Base-by-base conservation (phyloP, 2,329 filamentous ascomycete species). In the Gyromitra esculenta region DNA sequence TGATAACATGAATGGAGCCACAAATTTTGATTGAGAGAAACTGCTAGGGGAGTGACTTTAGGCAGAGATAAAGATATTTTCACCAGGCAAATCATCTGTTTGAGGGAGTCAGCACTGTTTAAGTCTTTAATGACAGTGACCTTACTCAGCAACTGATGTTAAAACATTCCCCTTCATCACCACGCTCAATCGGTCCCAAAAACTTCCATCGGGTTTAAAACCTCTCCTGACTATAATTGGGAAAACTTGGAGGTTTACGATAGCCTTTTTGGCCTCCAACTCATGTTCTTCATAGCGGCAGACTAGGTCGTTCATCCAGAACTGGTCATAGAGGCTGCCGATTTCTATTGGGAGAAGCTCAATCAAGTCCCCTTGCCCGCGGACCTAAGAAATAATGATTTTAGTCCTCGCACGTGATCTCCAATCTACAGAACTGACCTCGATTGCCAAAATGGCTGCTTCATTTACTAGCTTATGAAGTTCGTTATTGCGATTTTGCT, bases 241-340 rank as follows among this genome's bases (percentile, higher is more conserved):
- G 15, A 64, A 72, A 39, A 59, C n/a, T 11, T 63, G n/a, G 7
- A 72, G n/a, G 5, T 65, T 18, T 5, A 72, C 69, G n/a, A 25
- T 57, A 50, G 52, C 59, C 41, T 37, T 45, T 4, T 48, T 25
- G 2, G 11, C 57, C 2, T 72, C 69, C 31, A 72, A 7, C 5
- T 72, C 69, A 6, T 50, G 2, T 15, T 56, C 31, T 31, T 72
- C 69, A 13, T 65, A 48, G 1, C n/a, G 1, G 25, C 50, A 65
- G n/a, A n/a, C 31, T 13, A 72, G 4, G 37, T 72, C 69, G 37
- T 59, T 50, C 69, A 72, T 72, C 13, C 31, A 9, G 13, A 15
- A 11, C 11, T 11, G 15, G 0, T 35, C 3, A 11, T 65, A 72
- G 11, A 15, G 37, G 4, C 1, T 7, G 21, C 69, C 69, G 7